Evolutionary conservation across 352 stramenopile genomes (phyloP).

Genomic region (Globisporangium barbulae): DNA sequence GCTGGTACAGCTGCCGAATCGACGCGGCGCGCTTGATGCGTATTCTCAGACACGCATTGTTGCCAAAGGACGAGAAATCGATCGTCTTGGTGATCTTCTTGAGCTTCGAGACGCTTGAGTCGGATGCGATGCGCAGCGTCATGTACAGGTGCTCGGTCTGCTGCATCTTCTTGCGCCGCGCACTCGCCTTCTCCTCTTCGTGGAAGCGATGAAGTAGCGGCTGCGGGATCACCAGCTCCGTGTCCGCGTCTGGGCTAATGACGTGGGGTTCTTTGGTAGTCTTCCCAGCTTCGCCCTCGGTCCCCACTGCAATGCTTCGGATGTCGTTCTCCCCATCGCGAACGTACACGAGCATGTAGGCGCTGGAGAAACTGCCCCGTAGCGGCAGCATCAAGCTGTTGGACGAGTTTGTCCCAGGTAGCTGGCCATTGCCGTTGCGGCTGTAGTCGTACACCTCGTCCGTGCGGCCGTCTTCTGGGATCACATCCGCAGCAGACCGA

Average conservation of each 20-base stretch:
- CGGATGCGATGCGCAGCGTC: slow-evolving; percentile 73
- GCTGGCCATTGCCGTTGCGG: slow-evolving; percentile 19
- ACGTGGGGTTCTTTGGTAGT: neutral
- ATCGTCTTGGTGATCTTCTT: slow-evolving; percentile 71
- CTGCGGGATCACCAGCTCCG: slow-evolving; percentile 45
- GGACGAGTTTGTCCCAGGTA: slow-evolving; percentile 14
- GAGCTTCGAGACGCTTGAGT: slow-evolving; percentile 59
- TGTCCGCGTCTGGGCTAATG: neutral
- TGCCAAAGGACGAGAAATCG: slow-evolving; percentile 79
- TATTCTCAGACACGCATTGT: slow-evolving; percentile 50
- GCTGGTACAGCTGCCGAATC: slow-evolving; percentile 65
- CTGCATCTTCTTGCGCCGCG: slow-evolving; percentile 70
- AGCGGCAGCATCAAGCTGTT: slow-evolving; percentile 57
- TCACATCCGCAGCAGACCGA: slow-evolving; percentile 36
- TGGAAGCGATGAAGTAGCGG: slow-evolving; percentile 65
- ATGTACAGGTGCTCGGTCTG: slow-evolving; percentile 85
- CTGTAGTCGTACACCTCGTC: slow-evolving; percentile 49
- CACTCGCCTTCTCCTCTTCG: slow-evolving; percentile 69
- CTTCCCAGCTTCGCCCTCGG: slow-evolving; percentile 2
- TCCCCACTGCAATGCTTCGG: slow-evolving; percentile 36
- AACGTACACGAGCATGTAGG: slow-evolving; percentile 89
- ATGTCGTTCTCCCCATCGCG: slow-evolving; percentile 76
- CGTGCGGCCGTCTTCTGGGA: slow-evolving; percentile 18
- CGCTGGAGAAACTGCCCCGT: slow-evolving; percentile 68
- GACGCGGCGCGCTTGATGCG: slow-evolving; percentile 58